phyloP scores from a whole-genome alignment of 2,329 filamentous ascomycete genomes.

The Domatiomyces catenatus region DNA sequence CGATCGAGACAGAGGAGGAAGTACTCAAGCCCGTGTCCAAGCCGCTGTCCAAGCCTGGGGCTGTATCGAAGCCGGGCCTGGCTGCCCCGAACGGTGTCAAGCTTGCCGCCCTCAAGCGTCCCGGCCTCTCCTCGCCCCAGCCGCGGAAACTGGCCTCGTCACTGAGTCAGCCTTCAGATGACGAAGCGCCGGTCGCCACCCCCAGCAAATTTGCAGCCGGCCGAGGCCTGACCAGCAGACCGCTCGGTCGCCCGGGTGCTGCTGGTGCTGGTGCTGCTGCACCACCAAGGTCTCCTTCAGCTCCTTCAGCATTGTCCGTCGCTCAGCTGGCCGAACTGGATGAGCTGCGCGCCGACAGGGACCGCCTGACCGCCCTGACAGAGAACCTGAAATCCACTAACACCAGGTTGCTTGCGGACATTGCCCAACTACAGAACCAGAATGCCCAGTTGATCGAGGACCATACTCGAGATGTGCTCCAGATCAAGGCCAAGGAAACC shows the following conservation, averaged over 20 bases:
- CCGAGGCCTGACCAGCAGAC: slow-evolving; percentile 65
- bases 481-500: slow-evolving; percentile 96
- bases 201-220: slow-evolving; percentile 50
- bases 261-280: no score
- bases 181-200: slow-evolving; percentile 25
- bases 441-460: slow-evolving; percentile 96
- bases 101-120: slow-evolving; percentile 30
- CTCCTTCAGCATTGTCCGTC: slow-evolving; percentile 43
- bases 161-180: slow-evolving; percentile 27
- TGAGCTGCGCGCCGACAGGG: slow-evolving; percentile 70
- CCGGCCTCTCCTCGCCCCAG: slow-evolving; percentile 26
- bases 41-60: slow-evolving; percentile 20
- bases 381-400: slow-evolving; percentile 75
- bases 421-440: slow-evolving; percentile 89
- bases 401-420: slow-evolving; percentile 65
- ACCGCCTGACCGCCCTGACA: slow-evolving; percentile 55
- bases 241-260: slow-evolving; percentile 55
- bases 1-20: slow-evolving; percentile 21
- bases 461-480: slow-evolving; percentile 84
- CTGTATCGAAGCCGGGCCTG: slow-evolving; percentile 20
- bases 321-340: slow-evolving; percentile 88
- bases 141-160: slow-evolving; percentile 28
- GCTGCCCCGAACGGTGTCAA: slow-evolving; percentile 27
- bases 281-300: no score
- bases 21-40: slow-evolving; percentile 22